Conservation (phyloP, 495 filamentous ascomycete species). For the Aspergillus hancockii region DNA sequence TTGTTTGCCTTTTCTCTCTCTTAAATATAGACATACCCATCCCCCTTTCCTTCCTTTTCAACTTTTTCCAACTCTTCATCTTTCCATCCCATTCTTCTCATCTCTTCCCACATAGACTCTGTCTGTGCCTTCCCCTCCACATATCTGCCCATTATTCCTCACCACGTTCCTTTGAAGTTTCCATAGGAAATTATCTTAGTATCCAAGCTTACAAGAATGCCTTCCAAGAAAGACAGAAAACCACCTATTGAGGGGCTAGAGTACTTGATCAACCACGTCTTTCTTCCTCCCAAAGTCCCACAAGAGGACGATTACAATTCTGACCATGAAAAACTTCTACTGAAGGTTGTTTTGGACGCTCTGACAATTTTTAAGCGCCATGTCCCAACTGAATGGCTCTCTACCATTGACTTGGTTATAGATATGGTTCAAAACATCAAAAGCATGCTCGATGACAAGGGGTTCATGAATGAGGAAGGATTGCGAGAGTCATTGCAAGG, state of each 20-base stretch:
- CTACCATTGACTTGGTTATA: background rate
- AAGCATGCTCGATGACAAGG: background rate
- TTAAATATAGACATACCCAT: too few relatives aligned
- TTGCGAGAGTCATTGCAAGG: background rate
- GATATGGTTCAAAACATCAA: background rate
- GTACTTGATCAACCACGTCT: constrained; percentile 52
- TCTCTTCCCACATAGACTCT: too few relatives aligned
- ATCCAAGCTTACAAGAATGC: background rate
- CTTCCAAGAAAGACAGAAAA: background rate
- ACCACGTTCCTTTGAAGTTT: background rate
- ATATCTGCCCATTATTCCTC: background rate
- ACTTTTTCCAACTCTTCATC: too few relatives aligned
- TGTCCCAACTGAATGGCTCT: constrained; percentile 6
- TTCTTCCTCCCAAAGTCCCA: constrained; percentile 60
- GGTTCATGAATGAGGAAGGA: background rate
- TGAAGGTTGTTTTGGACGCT: constrained; percentile 21
- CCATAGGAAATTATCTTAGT: background rate
- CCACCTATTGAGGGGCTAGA: background rate
- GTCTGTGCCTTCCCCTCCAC: background rate
- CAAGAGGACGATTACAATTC: constrained; percentile 42
- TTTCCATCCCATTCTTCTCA: too few relatives aligned
- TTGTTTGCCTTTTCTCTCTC: background rate
- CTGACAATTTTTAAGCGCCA: constrained; percentile 26
- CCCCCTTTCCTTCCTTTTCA: too few relatives aligned
- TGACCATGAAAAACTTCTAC: constrained; percentile 16